A percentile compares a stretch with the other conserved stretches of the same genome.
Evolutionary conservation across 306 rosid genomes (phyloP).

Genomic region (Citrullus amarus): DNA sequence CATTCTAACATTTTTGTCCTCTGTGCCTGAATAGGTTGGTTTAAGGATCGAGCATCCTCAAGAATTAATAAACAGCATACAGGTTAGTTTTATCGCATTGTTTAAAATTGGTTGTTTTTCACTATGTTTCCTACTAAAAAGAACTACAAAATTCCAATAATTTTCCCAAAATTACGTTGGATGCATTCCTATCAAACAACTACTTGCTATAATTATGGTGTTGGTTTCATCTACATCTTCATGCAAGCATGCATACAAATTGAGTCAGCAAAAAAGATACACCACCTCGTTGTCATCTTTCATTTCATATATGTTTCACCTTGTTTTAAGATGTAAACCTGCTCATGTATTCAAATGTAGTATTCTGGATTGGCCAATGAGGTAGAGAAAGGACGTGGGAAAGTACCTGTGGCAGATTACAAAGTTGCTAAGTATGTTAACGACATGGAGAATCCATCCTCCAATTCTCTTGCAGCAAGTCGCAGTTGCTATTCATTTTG

Average conservation of each 20-base stretch:
- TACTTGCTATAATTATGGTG: background rate
- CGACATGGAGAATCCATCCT: slow-evolving; percentile 19
- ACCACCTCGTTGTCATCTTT: background rate
- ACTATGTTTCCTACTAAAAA: background rate
- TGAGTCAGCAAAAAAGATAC: background rate
- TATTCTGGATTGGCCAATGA: slow-evolving; percentile 81
- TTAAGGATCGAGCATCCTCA: slow-evolving; percentile 96
- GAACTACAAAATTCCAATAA: background rate
- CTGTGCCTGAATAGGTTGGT: slow-evolving; percentile 60
- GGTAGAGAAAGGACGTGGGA: slow-evolving; percentile 77
- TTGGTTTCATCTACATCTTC: background rate
- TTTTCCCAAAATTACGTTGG: background rate
- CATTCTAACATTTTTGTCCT: slow-evolving; percentile 9
- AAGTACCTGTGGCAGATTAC: slow-evolving; percentile 94
- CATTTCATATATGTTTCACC: background rate
- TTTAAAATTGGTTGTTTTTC: background rate
- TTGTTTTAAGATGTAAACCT: background rate
- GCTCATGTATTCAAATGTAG: slow-evolving; percentile 17
- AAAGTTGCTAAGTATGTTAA: slow-evolving; percentile 59
- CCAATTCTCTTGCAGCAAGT: slow-evolving; percentile 25
- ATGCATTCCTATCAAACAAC: background rate
- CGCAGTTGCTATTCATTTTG: slow-evolving; percentile 93
- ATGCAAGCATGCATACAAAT: background rate
- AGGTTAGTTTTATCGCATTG: slow-evolving; percentile 36
- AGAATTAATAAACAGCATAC: slow-evolving; percentile 68